Percentiles rank a stretch among this genome's conserved stretches.
Evolutionary conservation across 495 filamentous ascomycete genomes (phyloP).

Genomic region (Patellaria atrata): DNA sequence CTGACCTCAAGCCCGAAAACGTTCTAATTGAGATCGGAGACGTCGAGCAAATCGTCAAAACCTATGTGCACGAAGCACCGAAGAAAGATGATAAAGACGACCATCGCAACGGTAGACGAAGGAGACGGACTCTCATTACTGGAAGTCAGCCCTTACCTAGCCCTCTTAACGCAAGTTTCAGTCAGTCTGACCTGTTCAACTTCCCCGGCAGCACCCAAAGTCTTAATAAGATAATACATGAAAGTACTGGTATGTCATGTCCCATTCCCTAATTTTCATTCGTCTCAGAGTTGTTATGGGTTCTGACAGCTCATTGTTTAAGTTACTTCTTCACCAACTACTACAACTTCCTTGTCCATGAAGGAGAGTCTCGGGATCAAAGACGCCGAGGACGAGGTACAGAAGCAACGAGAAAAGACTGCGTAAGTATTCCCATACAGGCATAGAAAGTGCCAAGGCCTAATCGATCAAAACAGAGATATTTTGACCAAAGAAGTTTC

Average conservation of each 20-base stretch:
- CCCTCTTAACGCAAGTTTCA: slow-evolving; percentile 84
- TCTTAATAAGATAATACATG: slow-evolving; percentile 70
- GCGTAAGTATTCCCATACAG: slow-evolving; percentile 57
- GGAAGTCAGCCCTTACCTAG: slow-evolving; percentile 94
- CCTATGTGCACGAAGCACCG: slow-evolving; percentile 74
- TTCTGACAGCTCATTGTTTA: neutral
- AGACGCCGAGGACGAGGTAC: slow-evolving; percentile 47
- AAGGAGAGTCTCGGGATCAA: slow-evolving; percentile 46
- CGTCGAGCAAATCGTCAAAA: slow-evolving; percentile 91
- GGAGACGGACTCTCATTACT: slow-evolving; percentile 87
- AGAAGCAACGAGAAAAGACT: slow-evolving; percentile 84
- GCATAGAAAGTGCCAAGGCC: no score
- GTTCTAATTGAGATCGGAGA: slow-evolving; percentile 98
- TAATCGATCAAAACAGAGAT: slow-evolving; percentile 54
- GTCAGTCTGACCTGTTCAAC: slow-evolving; percentile 48
- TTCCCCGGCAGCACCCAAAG: slow-evolving; percentile 54
- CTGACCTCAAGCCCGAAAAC: slow-evolving; percentile 95
- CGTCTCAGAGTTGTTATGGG: neutral
- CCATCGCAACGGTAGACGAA: slow-evolving; percentile 81
- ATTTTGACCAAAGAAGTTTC: slow-evolving; percentile 83
- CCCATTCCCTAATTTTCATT: slow-evolving; percentile 12
- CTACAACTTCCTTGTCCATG: slow-evolving; percentile 36
- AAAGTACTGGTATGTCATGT: slow-evolving; percentile 43
- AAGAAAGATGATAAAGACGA: slow-evolving; percentile 66
- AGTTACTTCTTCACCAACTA: slow-evolving; percentile 17